Evolutionary conservation across 2,329 filamentous ascomycete genomes (phyloP).

Genomic region (Juglanconis sp.): DNA sequence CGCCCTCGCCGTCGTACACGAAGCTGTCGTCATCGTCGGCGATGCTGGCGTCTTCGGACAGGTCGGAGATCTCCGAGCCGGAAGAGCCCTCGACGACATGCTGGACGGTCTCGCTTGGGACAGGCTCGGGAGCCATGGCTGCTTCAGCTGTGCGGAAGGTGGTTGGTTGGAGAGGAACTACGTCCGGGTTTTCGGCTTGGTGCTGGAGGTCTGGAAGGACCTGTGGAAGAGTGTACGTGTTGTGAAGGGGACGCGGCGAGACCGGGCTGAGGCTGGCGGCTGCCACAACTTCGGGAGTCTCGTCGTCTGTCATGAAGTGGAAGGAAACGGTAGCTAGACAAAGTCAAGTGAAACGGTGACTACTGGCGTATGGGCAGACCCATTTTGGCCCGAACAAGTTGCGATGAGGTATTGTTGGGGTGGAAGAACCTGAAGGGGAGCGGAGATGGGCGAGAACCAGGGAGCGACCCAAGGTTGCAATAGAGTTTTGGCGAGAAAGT

Average conservation of each 20-base stretch:
- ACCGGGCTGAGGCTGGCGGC: conserved; percentile 51
- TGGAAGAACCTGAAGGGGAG: background rate
- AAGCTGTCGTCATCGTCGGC: conserved; percentile 48
- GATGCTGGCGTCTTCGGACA: conserved; percentile 31
- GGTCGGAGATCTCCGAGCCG: conserved; percentile 26
- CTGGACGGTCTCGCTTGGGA: conserved; percentile 25
- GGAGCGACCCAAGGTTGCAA: background rate
- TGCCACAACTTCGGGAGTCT: conserved; percentile 47
- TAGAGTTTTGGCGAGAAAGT: conserved; percentile 14
- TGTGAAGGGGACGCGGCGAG: conserved; percentile 41
- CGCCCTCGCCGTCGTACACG: conserved; percentile 42
- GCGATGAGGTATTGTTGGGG: background rate
- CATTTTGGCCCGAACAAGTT: background rate
- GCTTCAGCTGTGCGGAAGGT: conserved; percentile 31
- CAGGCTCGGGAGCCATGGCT: conserved; percentile 25
- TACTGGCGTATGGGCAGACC: background rate
- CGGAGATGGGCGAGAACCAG: background rate
- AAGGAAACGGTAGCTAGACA: background rate
- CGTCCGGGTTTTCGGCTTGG: conserved; percentile 48
- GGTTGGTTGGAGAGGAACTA: conserved; percentile 23
- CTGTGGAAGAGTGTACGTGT: conserved; percentile 43
- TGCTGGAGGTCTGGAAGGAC: conserved; percentile 48
- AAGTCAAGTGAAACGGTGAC: background rate
- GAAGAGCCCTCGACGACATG: conserved; percentile 24
- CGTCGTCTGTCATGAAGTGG: conserved; percentile 38